Evolutionary conservation across 2,329 filamentous ascomycete genomes (phyloP).

Genomic region (Talaromyces pinophilus): DNA sequence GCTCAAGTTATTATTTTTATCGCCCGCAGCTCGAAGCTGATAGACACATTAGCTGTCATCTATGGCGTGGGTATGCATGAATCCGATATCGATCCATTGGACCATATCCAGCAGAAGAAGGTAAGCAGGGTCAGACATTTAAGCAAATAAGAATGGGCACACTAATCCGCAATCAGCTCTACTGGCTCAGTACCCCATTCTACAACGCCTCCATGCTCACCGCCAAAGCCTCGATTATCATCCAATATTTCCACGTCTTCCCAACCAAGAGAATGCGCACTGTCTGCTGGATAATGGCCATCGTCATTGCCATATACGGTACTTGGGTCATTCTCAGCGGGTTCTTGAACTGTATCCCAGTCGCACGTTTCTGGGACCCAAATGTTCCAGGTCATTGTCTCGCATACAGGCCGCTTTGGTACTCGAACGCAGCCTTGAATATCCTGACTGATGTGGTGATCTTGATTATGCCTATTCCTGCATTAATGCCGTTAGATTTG

Average conservation of each 20-base stretch:
- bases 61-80: slow-evolving; percentile 42
- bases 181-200: slow-evolving; percentile 43
- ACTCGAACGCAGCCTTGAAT: slow-evolving; percentile 48
- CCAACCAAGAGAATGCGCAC: slow-evolving; percentile 37
- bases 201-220: slow-evolving; percentile 42
- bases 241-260: slow-evolving; percentile 53
- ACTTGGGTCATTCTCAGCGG: slow-evolving; percentile 40
- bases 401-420: slow-evolving; percentile 44
- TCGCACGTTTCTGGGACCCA: slow-evolving; percentile 40
- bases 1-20: not conserved
- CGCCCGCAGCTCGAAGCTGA: not conserved
- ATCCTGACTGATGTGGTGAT: slow-evolving; percentile 49
- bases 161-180: slow-evolving; percentile 30
- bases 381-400: slow-evolving; percentile 39
- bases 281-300: slow-evolving; percentile 42
- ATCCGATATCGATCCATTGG: slow-evolving; percentile 33
- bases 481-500: slow-evolving; percentile 43
- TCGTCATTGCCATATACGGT: slow-evolving; percentile 37
- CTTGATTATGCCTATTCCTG: slow-evolving; percentile 49
- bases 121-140: slow-evolving; percentile 24
- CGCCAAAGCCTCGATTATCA: slow-evolving; percentile 52
- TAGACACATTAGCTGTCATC: slow-evolving; percentile 28
- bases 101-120: slow-evolving; percentile 38
- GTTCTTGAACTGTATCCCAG: slow-evolving; percentile 40
- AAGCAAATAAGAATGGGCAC: no score